Conservation (phyloP, 1,139 yeast genomes). For the Scheffersomyces cryptocercus region DNA sequence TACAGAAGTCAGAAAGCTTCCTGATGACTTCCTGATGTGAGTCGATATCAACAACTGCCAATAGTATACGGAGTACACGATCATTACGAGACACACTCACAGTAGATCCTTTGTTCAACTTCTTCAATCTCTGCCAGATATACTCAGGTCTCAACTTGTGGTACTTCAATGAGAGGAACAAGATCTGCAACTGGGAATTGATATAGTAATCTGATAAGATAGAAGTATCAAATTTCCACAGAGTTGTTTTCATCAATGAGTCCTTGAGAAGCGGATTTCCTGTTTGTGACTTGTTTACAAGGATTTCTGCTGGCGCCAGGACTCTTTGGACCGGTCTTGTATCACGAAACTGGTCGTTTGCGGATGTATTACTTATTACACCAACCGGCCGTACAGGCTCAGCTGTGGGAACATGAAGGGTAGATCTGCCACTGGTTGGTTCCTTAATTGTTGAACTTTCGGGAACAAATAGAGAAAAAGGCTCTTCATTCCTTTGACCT, state of each 20-base stretch:
- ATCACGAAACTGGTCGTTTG: neutral
- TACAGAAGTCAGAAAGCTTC: conserved; percentile 68
- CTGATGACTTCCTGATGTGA: conserved; percentile 69
- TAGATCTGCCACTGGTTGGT: neutral
- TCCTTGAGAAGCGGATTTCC: conserved; percentile 45
- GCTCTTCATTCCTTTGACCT: neutral
- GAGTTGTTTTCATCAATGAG: conserved; percentile 37
- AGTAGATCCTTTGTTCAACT: conserved; percentile 29
- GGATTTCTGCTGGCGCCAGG: conserved; percentile 24
- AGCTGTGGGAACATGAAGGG: neutral
- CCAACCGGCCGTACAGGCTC: neutral
- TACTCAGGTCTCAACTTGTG: conserved; percentile 89
- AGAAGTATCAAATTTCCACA: conserved; percentile 37
- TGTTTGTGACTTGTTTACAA: conserved; percentile 38
- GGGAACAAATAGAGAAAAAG: neutral
- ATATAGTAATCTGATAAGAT: conserved; percentile 66
- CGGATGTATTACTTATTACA: neutral
- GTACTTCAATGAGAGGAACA: conserved; percentile 77
- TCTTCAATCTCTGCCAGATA: conserved; percentile 67
- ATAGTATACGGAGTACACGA: conserved; percentile 57
- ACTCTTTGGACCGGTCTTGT: conserved; percentile 6
- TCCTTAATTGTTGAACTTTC: neutral
- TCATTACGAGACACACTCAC: conserved; percentile 27
- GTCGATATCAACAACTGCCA: conserved; percentile 79
- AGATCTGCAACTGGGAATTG: conserved; percentile 61